A percentile compares a stretch with the other conserved stretches of the same genome.
These are phyloP conservation scores for Pleurotus ostreatus DNA, from an alignment of 768 basidiomycete genomes.

Conservation along the genomic window DNA sequence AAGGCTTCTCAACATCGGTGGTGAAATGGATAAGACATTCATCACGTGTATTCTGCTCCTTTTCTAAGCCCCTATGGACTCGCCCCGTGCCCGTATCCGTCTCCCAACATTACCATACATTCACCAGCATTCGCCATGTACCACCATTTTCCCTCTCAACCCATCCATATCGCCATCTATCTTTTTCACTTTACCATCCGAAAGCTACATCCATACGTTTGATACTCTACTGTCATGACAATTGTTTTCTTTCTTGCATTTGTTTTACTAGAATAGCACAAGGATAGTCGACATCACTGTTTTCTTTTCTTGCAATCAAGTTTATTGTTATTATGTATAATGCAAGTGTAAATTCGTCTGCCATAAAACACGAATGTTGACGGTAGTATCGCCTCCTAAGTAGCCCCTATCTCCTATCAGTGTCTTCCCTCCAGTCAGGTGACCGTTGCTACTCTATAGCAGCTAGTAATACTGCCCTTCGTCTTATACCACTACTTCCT, in stretches of 20 bases:
- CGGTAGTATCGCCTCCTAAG: too few relatives aligned
- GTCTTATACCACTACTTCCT: too few relatives aligned
- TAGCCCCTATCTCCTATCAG: too few relatives aligned
- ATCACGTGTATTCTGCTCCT: neutral
- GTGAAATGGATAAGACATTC: neutral
- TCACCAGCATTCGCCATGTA: neutral
- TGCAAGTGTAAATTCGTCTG: too few relatives aligned
- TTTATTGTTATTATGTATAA: constrained; percentile 1
- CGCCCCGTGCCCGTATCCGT: neutral
- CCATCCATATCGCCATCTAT: constrained; percentile 5
- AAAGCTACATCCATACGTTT: neutral
- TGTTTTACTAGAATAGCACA: constrained; percentile 2
- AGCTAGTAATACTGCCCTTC: too few relatives aligned
- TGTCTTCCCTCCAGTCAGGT: neutral
- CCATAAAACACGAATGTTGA: too few relatives aligned
- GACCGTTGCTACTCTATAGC: neutral
- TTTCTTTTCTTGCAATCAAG: constrained; percentile 6
- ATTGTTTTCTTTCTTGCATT: neutral
- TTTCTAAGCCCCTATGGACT: neutral
- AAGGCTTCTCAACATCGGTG: neutral
- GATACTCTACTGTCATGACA: neutral
- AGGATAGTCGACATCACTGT: neutral
- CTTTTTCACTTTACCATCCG: neutral
- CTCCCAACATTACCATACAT: neutral
- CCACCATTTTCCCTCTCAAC: neutral